Base-by-base conservation (phyloP, 2,329 filamentous ascomycete species). In the Simplicillium sp. region DNA sequence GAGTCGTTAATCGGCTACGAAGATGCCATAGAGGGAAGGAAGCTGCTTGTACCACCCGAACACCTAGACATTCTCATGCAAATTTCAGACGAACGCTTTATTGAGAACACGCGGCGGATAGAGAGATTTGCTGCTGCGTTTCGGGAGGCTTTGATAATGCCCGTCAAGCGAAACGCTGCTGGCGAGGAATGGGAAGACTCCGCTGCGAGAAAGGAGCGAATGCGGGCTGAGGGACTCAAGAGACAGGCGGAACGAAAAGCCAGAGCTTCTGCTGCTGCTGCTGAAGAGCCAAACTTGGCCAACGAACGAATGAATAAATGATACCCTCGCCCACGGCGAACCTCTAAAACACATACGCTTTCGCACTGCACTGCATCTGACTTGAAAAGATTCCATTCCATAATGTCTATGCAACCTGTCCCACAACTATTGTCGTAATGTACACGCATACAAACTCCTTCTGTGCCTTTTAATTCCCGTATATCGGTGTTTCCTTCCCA, bases 61-160 rank as follows among this genome's bases (percentile, higher is more conserved):
- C 88, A 92, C 53, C 69, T 96, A 5, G 63, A 64, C 34, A 77
- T 73, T 43, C 66, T 96, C 12, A 62, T 89, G 11, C 59, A 64
- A 3, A 73, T 94, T 42, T 79, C 82, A 7, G 89, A 92, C 53
- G 77, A 87, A 57, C 70, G 84, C 38, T 90, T 92, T 53, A 61
- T 54, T 8, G 77, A 82, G 56, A 92, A 90, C 50, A 59, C 63
- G 15, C 77, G 77, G 50, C 70, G 84, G 36, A 87, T 84, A 46
- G 68, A 69, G 37, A 68, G 82, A 34, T 87, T 90, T 49, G 66
- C 71, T 35, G 48, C 53, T 2, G 70, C 74, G 7, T 60, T 86
- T 34, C 49, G 55, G 41, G 57, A 56, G 11, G 58, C 60, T 36
- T 48, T 61, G 12, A 51, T 45, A 16, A 49, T 48, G 11, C 49